Percentiles rank a stretch among this genome's conserved stretches.
Conservation (phyloP, 2,329 filamentous ascomycete species). For the Colletotrichum magnum region DNA sequence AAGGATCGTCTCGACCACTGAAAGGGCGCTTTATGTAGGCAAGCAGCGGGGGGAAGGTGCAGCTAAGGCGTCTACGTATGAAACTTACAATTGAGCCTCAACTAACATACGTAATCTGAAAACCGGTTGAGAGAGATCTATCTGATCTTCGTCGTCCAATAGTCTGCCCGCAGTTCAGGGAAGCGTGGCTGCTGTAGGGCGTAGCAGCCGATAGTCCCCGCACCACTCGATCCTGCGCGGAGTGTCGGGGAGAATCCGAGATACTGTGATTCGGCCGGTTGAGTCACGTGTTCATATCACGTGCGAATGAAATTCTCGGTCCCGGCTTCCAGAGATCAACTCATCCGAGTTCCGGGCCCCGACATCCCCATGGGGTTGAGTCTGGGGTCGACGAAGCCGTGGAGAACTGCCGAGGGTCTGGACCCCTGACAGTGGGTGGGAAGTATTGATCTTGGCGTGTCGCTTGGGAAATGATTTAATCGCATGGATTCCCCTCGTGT, state of each 20-base stretch:
- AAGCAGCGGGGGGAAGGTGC: neutral
- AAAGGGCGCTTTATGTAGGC: neutral
- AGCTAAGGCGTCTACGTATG: neutral
- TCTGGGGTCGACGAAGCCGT: neutral
- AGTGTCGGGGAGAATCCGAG: neutral
- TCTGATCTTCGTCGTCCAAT: slow-evolving; percentile 16
- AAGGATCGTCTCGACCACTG: neutral
- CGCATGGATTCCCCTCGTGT: neutral
- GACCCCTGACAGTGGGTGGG: slow-evolving; percentile 6
- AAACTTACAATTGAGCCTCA: neutral
- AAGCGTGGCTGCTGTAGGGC: neutral
- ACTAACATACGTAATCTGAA: neutral
- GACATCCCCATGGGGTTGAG: slow-evolving; percentile 17
- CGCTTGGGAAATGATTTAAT: neutral
- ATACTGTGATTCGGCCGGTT: neutral
- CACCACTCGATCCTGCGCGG: neutral
- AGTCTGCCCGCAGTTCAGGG: neutral
- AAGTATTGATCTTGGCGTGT: neutral
- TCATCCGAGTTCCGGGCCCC: slow-evolving; percentile 15
- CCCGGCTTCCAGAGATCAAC: slow-evolving; percentile 11
- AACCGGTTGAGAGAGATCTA: neutral
- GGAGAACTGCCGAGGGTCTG: slow-evolving; percentile 9
- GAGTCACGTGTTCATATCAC: neutral
- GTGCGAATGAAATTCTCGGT: neutral
- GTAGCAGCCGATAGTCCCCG: slow-evolving; percentile 19